phyloP scores from a whole-genome alignment of 192 early-diverging fungal genomes.

The Fimicolochytrium jonesii region DNA sequence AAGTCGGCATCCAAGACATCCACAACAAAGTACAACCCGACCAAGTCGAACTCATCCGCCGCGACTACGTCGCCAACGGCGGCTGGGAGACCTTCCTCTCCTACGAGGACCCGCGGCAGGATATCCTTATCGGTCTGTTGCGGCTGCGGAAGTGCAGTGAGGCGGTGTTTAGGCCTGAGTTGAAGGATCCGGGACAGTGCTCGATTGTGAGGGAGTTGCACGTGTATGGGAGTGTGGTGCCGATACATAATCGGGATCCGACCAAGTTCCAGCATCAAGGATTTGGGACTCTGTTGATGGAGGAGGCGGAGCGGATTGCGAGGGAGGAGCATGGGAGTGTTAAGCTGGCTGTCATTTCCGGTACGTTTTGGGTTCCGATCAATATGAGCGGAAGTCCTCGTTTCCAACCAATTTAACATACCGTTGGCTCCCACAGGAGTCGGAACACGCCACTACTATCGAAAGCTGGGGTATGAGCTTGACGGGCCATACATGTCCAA shows the following conservation, averaged over 20 bases:
- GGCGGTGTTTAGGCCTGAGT: slow-evolving; percentile 86
- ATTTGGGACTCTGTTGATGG: slow-evolving; percentile 97
- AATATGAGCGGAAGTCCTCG: too few relatives aligned
- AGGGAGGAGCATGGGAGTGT: slow-evolving; percentile 92
- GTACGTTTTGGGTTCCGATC: too few relatives aligned
- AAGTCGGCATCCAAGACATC: slow-evolving; percentile 98
- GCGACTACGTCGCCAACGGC: slow-evolving; percentile 97
- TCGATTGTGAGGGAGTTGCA: slow-evolving; percentile 97
- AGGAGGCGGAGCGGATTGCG: slow-evolving; percentile 98
- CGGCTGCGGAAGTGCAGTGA: slow-evolving; percentile 91
- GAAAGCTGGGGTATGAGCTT: slow-evolving; percentile 91
- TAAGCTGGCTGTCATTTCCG: slow-evolving; percentile 95
- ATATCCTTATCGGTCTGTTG: slow-evolving; percentile 93
- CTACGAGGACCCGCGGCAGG: slow-evolving; percentile 95
- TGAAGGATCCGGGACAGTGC: slow-evolving; percentile 66
- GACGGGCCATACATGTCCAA: slow-evolving; percentile 96
- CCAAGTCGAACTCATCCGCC: slow-evolving; percentile 89
- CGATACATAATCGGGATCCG: slow-evolving; percentile 92
- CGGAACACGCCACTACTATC: slow-evolving; percentile 96
- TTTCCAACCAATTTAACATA: too few relatives aligned
- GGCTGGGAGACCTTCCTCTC: slow-evolving; percentile 99
- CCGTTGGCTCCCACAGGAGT: too few relatives aligned
- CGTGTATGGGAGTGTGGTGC: slow-evolving; percentile 96
- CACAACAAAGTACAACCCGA: slow-evolving; percentile 93
- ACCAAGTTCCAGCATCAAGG: slow-evolving; percentile 99